Evolutionary conservation across 176 grass and related monocot species (phyloP), one percentile per base, ranked within the genome.

Genomic region (Otatea glauca): DNA sequence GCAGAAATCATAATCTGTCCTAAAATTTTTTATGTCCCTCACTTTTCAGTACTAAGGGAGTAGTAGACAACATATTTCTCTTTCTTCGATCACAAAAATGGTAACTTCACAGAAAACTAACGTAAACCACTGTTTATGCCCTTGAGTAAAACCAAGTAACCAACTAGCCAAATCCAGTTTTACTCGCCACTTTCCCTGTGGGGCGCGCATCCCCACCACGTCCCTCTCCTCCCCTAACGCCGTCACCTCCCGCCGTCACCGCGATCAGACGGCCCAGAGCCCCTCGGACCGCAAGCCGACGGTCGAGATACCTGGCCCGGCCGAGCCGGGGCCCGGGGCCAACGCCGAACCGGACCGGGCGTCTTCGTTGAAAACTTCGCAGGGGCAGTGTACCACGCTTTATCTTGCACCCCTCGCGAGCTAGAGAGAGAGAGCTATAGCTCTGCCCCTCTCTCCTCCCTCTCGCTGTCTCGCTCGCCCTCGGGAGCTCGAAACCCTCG

Each of bases 301-400:
- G 88, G 56, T 0, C 35, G 0, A 5, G 88, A 88, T 88, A 9
- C 6, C 4, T 3, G 59, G 1, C 21, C 4, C 7, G 18, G 0
- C 5, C 21, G 39, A 41, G n/a, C 79, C 21, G 70, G n/a, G n/a
- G n/a, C n/a, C n/a, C n/a, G n/a, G n/a, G 80, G 2, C 44, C 70
- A 63, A 23, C 17, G 21, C 32, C 41, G 65, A 55, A 27, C 77
- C 65, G 81, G 41, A 51, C 80, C 38, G 84, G 84, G 68, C 53
- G 79, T 38, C 86, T 88, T 88, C 86, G 86, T 94, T 89, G 92
- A 91, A 91, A 89, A 42, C 85, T 89, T 94, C 84, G 76, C 92
- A 81, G 84, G 82, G 77, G 50, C 79, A 83, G 74, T 86, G 77
- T 80, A 68, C 76, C 80, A 80, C 83, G 83, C 89, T 87, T 75